phyloP scores from a whole-genome alignment of 257 asterid species.

The Gentiana straminea region DNA sequence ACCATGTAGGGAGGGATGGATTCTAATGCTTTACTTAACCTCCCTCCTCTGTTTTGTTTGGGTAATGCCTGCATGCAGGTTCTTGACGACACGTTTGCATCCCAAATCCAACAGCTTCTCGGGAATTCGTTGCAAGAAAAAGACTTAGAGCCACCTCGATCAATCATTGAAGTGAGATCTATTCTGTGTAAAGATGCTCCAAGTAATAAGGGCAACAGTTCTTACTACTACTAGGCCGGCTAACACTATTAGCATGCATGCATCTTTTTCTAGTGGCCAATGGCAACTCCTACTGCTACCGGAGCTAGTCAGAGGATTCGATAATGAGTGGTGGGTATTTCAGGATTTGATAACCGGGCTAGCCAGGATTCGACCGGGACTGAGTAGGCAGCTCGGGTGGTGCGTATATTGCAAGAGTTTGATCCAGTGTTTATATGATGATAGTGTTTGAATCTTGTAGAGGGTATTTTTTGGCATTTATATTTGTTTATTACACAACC shows the following conservation, averaged over 20 bases:
- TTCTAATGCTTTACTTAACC: not conserved
- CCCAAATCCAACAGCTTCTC: slow-evolving; percentile 43
- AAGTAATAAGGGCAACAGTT: slow-evolving; percentile 19
- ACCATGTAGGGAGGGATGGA: not conserved
- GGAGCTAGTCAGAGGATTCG: not conserved
- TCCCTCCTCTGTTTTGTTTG: too few relatives aligned
- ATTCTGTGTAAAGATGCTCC: slow-evolving; percentile 39
- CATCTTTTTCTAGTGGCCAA: not conserved
- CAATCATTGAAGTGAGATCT: slow-evolving; percentile 37
- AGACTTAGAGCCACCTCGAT: slow-evolving; percentile 39
- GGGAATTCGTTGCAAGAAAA: slow-evolving; percentile 39
- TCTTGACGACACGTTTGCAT: slow-evolving; percentile 39
- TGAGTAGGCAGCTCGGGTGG: slow-evolving; percentile 16
- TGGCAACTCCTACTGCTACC: not conserved
- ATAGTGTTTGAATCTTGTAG: not conserved
- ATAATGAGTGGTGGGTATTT: not conserved
- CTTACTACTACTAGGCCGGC: slow-evolving; percentile 16
- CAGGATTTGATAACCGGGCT: not conserved
- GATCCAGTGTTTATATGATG: not conserved
- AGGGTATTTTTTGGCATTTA: not conserved
- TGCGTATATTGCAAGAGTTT: slow-evolving; percentile 1
- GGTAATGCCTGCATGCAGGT: slow-evolving; percentile 17
- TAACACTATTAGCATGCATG: not conserved
- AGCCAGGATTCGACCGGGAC: not conserved
- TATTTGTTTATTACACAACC: not conserved